phyloP scores from a whole-genome alignment of 176 grass and related monocot genomes.

The Tuctoria greenei region DNA sequence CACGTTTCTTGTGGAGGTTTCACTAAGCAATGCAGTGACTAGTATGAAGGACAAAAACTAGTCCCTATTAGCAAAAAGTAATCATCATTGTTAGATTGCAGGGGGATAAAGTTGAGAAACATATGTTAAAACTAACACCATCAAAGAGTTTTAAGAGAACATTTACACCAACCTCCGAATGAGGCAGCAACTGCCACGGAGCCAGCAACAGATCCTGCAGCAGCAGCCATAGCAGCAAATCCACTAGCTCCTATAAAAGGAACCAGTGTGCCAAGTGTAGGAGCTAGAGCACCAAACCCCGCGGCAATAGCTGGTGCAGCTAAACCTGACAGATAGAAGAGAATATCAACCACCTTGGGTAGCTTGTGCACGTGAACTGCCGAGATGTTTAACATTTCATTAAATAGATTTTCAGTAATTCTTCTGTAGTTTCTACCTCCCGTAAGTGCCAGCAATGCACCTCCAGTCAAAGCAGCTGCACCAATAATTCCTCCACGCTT shows the following conservation, averaged over 20 bases:
- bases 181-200: conserved; percentile 96
- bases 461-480: conserved; percentile 89
- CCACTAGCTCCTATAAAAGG: conserved; percentile 93
- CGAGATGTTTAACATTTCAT: background rate
- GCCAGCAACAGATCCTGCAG: conserved; percentile 76
- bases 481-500: conserved; percentile 91
- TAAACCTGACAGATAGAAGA: conserved; percentile 50
- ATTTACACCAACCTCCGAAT: conserved; percentile 77
- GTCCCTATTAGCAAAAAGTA: no score
- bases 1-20: background rate
- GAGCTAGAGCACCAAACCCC: conserved; percentile 83
- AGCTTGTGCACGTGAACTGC: background rate
- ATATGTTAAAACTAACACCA: background rate
- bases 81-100: background rate
- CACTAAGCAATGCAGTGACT: background rate
- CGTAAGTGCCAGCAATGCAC: conserved; percentile 81
- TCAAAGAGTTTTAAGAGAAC: background rate
- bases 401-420: background rate
- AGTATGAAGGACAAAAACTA: background rate
- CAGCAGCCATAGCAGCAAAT: conserved; percentile 93
- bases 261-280: conserved; percentile 75
- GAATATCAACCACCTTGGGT: conserved; percentile 1
- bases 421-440: conserved; percentile 51
- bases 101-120: background rate
- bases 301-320: conserved; percentile 99